A percentile compares a stretch with the other conserved stretches of the same genome.
These are phyloP conservation scores for Terfezia claveryi DNA, from an alignment of 495 filamentous ascomycete species.

Conservation along the genomic window DNA sequence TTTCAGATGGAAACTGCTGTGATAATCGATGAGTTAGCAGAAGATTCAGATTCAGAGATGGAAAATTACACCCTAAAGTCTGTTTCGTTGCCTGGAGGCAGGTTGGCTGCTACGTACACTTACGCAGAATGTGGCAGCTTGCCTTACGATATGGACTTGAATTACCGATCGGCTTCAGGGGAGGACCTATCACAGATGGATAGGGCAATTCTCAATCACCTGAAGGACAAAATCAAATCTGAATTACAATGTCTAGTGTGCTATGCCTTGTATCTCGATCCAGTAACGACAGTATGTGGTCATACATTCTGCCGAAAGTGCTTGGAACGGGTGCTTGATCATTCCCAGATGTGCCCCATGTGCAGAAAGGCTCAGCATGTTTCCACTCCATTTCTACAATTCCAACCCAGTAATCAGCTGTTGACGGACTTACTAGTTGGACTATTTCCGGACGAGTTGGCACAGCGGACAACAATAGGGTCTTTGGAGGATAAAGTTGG, in stretches of 20 bases:
- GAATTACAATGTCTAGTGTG: slow-evolving; percentile 81
- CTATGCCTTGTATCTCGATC: slow-evolving; percentile 55
- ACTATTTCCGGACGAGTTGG: slow-evolving; percentile 46
- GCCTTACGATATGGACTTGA: slow-evolving; percentile 22
- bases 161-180: slow-evolving; percentile 26
- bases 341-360: slow-evolving; percentile 54
- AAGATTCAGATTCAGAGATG: slow-evolving; percentile 14
- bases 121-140: slow-evolving; percentile 33
- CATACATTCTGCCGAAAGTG: slow-evolving; percentile 78
- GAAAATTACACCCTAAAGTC: slow-evolving; percentile 16
- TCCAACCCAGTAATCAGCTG: slow-evolving; percentile 34
- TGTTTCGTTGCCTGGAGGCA: slow-evolving; percentile 27
- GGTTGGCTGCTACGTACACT: slow-evolving; percentile 36
- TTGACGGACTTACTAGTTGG: slow-evolving; percentile 35
- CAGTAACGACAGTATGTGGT: slow-evolving; percentile 64
- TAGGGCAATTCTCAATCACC: slow-evolving; percentile 26
- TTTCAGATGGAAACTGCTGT: slow-evolving; percentile 25
- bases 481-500: slow-evolving; percentile 28
- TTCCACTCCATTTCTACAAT: slow-evolving; percentile 28
- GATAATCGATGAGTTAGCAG: slow-evolving; percentile 24
- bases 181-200: slow-evolving; percentile 27
- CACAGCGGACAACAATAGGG: slow-evolving; percentile 30
- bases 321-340: slow-evolving; percentile 47
- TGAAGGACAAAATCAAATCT: slow-evolving; percentile 36
- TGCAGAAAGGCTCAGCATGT: slow-evolving; percentile 48